These are phyloP conservation scores for Peronospora destructor DNA, from an alignment of 352 stramenopile genomes.

Conservation along the genomic window DNA sequence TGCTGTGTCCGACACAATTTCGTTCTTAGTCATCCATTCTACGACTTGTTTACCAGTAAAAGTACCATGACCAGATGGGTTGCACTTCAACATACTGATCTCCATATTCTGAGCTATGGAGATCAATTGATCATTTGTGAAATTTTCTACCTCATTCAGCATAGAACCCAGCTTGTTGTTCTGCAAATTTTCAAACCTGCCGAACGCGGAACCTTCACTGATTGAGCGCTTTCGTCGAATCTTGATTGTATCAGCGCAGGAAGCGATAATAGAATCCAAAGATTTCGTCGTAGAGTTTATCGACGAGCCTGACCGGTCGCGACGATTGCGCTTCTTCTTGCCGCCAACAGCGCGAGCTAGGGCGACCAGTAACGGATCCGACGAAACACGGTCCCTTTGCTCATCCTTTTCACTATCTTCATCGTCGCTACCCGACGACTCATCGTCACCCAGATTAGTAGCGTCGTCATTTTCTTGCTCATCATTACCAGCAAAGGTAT, in stretches of 20 bases:
- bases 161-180: conserved; percentile 24
- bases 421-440: conserved; percentile 20
- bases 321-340: conserved; percentile 39
- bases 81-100: conserved; percentile 40
- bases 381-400: conserved; percentile 48
- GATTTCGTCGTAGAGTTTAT: conserved; percentile 61
- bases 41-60: conserved; percentile 62
- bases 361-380: conserved; percentile 31
- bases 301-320: conserved; percentile 47
- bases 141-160: conserved; percentile 65
- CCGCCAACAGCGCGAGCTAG: conserved; percentile 22
- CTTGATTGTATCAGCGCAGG: conserved; percentile 41
- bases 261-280: conserved; percentile 62
- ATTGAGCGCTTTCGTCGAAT: conserved; percentile 43
- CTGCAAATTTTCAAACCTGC: conserved; percentile 17
- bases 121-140: conserved; percentile 66
- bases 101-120: conserved; percentile 75
- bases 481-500: conserved; percentile 39
- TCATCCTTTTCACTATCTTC: conserved; percentile 37
- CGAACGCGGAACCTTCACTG: conserved; percentile 48
- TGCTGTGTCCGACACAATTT: conserved; percentile 62
- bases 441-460: conserved; percentile 16
- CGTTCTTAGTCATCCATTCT: conserved; percentile 70
- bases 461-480: conserved; percentile 20
- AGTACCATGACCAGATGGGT: conserved; percentile 33